Evolutionary conservation across 176 grass and related monocot species (phyloP).

Genomic region (Secale cereale): DNA sequence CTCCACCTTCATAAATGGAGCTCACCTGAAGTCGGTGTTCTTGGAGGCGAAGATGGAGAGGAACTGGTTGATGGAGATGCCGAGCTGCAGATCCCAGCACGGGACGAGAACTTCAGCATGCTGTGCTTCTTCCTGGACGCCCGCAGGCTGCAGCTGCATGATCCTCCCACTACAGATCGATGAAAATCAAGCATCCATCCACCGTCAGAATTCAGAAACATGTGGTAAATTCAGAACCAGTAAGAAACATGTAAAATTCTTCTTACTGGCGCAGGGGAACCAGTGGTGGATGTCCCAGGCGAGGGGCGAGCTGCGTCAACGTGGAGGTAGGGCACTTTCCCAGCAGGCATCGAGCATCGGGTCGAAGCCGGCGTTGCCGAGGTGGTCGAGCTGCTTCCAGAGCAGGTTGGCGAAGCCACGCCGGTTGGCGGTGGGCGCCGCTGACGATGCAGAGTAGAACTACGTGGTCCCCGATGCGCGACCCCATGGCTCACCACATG

Average conservation of each 20-base stretch:
- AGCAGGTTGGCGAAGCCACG: conserved; percentile 86
- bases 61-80: conserved; percentile 88
- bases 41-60: conserved; percentile 77
- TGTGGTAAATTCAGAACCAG: too few species aligned
- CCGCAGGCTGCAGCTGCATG: conserved; percentile 73
- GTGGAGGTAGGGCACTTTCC: conserved; percentile 90
- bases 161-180: conserved; percentile 60
- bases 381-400: conserved; percentile 97
- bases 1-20: too few species aligned
- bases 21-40: conserved; percentile 64
- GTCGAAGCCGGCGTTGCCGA: conserved; percentile 97
- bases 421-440: conserved; percentile 59
- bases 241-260: neutral
- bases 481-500: too few species aligned
- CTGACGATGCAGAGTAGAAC: too few species aligned
- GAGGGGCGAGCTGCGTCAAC: conserved; percentile 79
- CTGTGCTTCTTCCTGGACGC: conserved; percentile 72
- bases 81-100: conserved; percentile 97
- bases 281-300: conserved; percentile 88
- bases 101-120: conserved; percentile 86
- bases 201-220: neutral
- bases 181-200: too few species aligned
- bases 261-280: conserved; percentile 82
- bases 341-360: conserved; percentile 80
- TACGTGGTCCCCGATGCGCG: too few species aligned